Percentiles rank a stretch among this genome's conserved stretches.
These are phyloP conservation scores for Gentiana macrophylla DNA, from an alignment of 257 asterid species.

Conservation along the genomic window DNA sequence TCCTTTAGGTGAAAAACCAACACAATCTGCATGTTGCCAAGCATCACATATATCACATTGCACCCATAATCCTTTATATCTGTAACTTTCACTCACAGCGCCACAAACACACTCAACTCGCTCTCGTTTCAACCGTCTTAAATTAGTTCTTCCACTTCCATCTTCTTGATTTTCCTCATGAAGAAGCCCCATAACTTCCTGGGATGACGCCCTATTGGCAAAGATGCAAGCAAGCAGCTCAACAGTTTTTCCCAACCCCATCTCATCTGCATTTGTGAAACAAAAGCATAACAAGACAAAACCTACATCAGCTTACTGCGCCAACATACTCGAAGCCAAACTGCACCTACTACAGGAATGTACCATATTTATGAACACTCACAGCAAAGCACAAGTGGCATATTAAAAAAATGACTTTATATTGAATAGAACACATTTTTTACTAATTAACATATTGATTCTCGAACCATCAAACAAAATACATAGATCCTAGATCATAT, in stretches of 20 bases:
- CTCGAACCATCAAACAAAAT: no score
- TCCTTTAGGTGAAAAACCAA: conserved; percentile 61
- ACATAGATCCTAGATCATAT: not conserved
- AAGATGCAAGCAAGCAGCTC: conserved; percentile 86
- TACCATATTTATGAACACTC: no score
- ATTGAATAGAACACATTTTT: not conserved
- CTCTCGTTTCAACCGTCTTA: conserved; percentile 73
- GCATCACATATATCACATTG: conserved; percentile 98
- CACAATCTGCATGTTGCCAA: conserved; percentile 98
- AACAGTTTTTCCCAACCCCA: conserved; percentile 98
- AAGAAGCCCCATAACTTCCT: conserved; percentile 32
- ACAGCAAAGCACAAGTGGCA: no score
- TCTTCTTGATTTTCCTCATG: conserved; percentile 27
- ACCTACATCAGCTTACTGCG: conserved; percentile 18
- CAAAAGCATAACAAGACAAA: conserved; percentile 19
- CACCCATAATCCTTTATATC: conserved; percentile 80
- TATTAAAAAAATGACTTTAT: not conserved
- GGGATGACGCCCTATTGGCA: conserved; percentile 60
- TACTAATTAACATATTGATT: not conserved
- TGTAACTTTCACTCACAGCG: conserved; percentile 76
- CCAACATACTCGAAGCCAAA: no score
- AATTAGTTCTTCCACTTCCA: conserved; percentile 27
- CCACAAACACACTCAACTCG: conserved; percentile 96
- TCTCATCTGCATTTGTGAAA: conserved; percentile 60
- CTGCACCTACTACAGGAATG: no score